Evolutionary conservation across 148 eudicot species (phyloP), one percentile per base, ranked within the genome.

Genomic region (Fagopyrum tataricum): DNA sequence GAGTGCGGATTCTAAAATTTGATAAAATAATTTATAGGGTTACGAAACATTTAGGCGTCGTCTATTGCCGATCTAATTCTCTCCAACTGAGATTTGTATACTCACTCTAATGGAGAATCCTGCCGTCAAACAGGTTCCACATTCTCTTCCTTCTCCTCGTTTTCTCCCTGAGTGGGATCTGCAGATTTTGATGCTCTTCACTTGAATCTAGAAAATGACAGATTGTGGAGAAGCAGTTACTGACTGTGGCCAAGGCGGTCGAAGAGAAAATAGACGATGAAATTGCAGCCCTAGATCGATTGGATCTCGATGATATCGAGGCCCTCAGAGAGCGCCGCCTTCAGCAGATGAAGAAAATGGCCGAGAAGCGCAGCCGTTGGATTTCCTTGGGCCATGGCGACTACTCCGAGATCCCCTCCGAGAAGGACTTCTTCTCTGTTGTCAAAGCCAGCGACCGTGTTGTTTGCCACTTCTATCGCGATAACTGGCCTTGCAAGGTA

Each of bases 401-500:
- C 39, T 95, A 90, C 80, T 77, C 91, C 14, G 99, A 95, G 86
- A 89, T 95, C 77, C 92, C 76, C 4, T 74, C 83, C 13, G 99
- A 95, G 69, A 95, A 95, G 78, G 96, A 95, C 0, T 95, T 95
- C 70, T 95, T 95, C 78, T 48, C 93, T 5, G 78, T 73, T 37
- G 99, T 90, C 37, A 95, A 95, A 72, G 92, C 97, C 43, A 91
- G 97, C 51, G 96, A 95, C 0, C 89, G 96, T 10, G 96, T 95
- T 17, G 96, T 95, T 21, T 61, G 97, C 83, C 98, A 94, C 76
- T 94, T 94, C 64, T 94, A 89, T 77, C 95, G 98, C 73, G 98
- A 93, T 73, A 93, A 93, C 84, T 93, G 98, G 98, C 98, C 98
- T 78, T 93, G 98, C 77, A 93, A 93, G 97, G 97, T 93, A 53